Conservation (phyloP, 805 yeast genomes). For the Vanderwaltozyma tropicalis region DNA sequence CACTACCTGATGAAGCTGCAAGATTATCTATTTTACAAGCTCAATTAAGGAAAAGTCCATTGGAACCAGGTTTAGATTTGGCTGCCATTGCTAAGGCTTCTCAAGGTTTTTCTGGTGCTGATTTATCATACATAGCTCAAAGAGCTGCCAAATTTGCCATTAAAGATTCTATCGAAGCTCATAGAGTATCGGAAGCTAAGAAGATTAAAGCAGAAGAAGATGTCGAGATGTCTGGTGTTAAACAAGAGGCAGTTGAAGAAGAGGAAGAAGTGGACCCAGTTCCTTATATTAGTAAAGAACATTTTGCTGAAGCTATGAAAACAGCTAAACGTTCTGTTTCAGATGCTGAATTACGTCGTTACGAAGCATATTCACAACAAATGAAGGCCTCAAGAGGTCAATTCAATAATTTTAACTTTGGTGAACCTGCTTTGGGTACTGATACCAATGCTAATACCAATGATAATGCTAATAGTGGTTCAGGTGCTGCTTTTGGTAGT, state of each 20-base stretch:
- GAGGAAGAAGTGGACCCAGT: constrained; percentile 72
- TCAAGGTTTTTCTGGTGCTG: constrained; percentile 99
- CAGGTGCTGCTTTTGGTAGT: constrained; percentile 37
- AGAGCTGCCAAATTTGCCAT: constrained; percentile 98
- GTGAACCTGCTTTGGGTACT: constrained; percentile 40
- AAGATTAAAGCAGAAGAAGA: constrained; percentile 40
- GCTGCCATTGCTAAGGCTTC: constrained; percentile 84
- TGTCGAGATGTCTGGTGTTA: constrained; percentile 36
- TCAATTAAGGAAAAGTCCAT: constrained; percentile 95
- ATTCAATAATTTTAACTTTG: constrained; percentile 79
- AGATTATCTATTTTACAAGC: constrained; percentile 89
- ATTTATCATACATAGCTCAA: constrained; percentile 91
- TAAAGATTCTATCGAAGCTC: constrained; percentile 93
- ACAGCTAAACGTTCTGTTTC: constrained; percentile 96
- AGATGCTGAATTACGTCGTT: constrained; percentile 95
- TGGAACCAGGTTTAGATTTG: constrained; percentile 92
- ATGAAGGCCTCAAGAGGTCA: constrained; percentile 94
- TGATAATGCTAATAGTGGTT: constrained; percentile 9
- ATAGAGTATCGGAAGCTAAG: constrained; percentile 37
- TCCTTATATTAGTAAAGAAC: constrained; percentile 86
- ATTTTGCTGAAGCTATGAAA: constrained; percentile 99
- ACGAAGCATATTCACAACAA: constrained; percentile 96
- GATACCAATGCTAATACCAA: constrained; percentile 35
- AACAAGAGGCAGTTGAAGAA: constrained; percentile 8
- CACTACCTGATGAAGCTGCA: constrained; percentile 93